Evolutionary conservation across 2,329 filamentous ascomycete species (phyloP).

Genomic region (Clonostachys chloroleuca): DNA sequence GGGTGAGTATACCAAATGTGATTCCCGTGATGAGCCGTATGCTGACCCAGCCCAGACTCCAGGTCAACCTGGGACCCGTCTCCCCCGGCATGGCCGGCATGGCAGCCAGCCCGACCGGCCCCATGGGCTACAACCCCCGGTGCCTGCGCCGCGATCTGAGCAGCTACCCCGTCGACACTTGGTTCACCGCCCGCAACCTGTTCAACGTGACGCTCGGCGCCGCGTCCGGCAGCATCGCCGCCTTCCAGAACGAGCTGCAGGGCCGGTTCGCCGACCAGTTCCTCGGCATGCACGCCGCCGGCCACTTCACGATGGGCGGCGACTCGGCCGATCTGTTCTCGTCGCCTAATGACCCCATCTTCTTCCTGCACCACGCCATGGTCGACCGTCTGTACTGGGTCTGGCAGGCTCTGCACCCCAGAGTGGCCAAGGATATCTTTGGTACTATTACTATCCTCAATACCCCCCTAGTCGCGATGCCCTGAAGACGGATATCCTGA

Average conservation of each 20-base stretch:
- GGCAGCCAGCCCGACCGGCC: constrained; percentile 4
- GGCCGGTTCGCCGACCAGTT: constrained; percentile 12
- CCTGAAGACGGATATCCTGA: constrained; percentile 8
- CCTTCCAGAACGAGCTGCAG: constrained; percentile 20
- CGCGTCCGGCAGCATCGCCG: constrained; percentile 2
- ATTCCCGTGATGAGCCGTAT: constrained; percentile 14
- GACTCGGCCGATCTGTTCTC: constrained; percentile 23
- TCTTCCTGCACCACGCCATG: constrained; percentile 8
- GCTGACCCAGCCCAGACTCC: constrained; percentile 20
- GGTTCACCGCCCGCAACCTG: constrained; percentile 2
- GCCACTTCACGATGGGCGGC: constrained; percentile 25
- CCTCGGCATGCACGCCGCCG: constrained; percentile 18
- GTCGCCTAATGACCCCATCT: constrained; percentile 16
- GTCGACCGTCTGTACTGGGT: constrained; percentile 4
- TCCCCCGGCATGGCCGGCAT: constrained; percentile 7
- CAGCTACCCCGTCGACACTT: constrained; percentile 5
- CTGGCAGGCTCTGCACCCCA: constrained; percentile 5
- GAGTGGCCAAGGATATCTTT: constrained; percentile 5
- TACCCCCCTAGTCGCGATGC: constrained; percentile 9
- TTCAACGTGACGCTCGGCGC: constrained; percentile 3
- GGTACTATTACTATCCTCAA: constrained; percentile 9
- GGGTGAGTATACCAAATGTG: constrained; percentile 20
- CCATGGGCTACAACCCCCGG: constrained; percentile 33
- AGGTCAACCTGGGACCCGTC: constrained; percentile 25
- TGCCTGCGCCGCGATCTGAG: constrained; percentile 31